Conservation (phyloP, 768 basidiomycete species). For the Heimioporus sp. region DNA sequence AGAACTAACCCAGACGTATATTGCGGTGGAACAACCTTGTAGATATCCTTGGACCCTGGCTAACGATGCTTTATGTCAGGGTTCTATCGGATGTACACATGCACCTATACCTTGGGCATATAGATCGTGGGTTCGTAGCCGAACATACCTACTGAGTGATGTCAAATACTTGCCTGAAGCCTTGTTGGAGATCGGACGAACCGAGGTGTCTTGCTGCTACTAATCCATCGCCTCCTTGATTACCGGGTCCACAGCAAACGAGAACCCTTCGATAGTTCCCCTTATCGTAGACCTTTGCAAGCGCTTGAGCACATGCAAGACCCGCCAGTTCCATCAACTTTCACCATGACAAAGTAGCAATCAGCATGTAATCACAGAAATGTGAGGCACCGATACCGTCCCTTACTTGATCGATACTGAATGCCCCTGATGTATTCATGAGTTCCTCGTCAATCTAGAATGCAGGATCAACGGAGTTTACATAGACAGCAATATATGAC, state of each 20-base stretch:
- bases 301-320: constrained; percentile 85
- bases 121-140: constrained; percentile 88
- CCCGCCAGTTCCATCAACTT: constrained; percentile 98
- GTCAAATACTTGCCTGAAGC: background rate
- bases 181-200: constrained; percentile 29
- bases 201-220: constrained; percentile 95
- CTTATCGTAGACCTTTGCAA: constrained; percentile 73
- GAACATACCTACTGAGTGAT: constrained; percentile 66
- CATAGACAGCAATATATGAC: background rate
- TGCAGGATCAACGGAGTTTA: background rate
- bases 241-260: constrained; percentile 97
- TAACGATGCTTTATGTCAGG: constrained; percentile 26
- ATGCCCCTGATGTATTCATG: constrained; percentile 85
- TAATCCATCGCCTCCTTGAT: constrained; percentile 95
- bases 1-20: background rate
- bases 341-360: background rate
- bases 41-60: constrained; percentile 93
- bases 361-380: background rate
- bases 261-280: constrained; percentile 73
- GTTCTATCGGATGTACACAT: background rate
- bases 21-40: constrained; percentile 50
- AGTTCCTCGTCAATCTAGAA: constrained; percentile 91
- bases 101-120: constrained; percentile 76
- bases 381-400: background rate
- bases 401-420: constrained; percentile 87